Evolutionary conservation across 305 asterid species (phyloP).

Genomic region (Ilex paraguariensis): DNA sequence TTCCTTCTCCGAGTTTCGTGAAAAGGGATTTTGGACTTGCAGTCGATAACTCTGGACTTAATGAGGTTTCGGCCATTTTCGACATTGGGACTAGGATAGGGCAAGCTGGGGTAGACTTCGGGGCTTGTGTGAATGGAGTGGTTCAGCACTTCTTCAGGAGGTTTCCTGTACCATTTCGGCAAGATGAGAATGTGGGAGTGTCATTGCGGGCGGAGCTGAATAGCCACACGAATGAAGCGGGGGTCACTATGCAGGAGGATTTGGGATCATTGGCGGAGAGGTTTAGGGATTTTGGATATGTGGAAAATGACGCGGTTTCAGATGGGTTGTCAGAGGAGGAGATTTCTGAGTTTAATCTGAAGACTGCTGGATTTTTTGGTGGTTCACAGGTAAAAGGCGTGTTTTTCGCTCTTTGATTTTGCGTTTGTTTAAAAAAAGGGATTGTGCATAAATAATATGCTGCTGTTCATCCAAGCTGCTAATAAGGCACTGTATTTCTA

Average conservation of each 20-base stretch:
- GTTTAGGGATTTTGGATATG: slow-evolving; percentile 51
- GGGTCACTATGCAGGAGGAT: slow-evolving; percentile 62
- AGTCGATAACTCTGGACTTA: background rate
- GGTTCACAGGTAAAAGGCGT: slow-evolving; percentile 57
- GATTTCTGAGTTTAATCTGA: slow-evolving; percentile 41
- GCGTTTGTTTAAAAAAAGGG: slow-evolving; percentile 14
- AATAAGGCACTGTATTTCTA: too few relatives aligned
- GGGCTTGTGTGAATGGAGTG: slow-evolving; percentile 70
- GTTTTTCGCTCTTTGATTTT: too few relatives aligned
- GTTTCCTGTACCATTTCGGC: slow-evolving; percentile 68
- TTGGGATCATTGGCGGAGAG: slow-evolving; percentile 73
- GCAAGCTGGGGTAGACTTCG: slow-evolving; percentile 81
- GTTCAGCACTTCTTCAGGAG: slow-evolving; percentile 70
- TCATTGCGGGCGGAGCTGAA: slow-evolving; percentile 35
- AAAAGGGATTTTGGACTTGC: slow-evolving; percentile 1
- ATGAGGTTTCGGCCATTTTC: background rate
- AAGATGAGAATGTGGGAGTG: slow-evolving; percentile 46
- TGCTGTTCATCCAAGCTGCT: too few relatives aligned
- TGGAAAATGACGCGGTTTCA: slow-evolving; percentile 36
- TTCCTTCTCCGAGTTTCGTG: background rate
- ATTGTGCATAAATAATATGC: background rate
- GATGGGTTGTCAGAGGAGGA: slow-evolving; percentile 61
- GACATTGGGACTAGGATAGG: background rate
- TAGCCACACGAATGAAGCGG: slow-evolving; percentile 36
- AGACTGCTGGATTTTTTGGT: slow-evolving; percentile 66